Conservation (phyloP, 176 grass and related monocot species). For the Cenchrus americanus region DNA sequence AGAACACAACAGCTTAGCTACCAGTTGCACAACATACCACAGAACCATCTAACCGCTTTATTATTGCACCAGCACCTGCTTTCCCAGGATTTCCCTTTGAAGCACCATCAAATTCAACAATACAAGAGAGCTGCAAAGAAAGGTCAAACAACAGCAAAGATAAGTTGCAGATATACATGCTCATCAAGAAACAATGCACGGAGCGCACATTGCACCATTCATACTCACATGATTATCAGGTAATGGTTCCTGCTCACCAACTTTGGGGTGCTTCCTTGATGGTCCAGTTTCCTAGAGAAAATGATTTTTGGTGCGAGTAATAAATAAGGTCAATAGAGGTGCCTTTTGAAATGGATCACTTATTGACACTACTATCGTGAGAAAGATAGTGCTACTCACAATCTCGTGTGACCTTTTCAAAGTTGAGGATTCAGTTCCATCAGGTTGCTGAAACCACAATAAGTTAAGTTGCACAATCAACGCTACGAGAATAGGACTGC, state of each 20-base stretch:
- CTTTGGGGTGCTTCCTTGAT: slow-evolving; percentile 49
- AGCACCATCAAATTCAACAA: slow-evolving; percentile 92
- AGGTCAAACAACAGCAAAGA: slow-evolving; percentile 11
- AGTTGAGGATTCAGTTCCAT: slow-evolving; percentile 55
- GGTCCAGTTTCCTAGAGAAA: slow-evolving; percentile 49
- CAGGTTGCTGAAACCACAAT: slow-evolving; percentile 68
- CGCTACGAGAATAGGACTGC: background rate
- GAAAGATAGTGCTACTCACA: slow-evolving; percentile 47
- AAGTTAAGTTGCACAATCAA: background rate
- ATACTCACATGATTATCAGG: slow-evolving; percentile 60
- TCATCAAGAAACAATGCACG: background rate
- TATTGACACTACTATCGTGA: background rate
- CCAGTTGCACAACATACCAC: slow-evolving; percentile 56
- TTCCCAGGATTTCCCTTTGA: slow-evolving; percentile 95
- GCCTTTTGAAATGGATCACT: slow-evolving; percentile 13
- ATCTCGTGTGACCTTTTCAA: slow-evolving; percentile 50
- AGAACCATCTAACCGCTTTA: slow-evolving; percentile 68
- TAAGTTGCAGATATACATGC: slow-evolving; percentile 18
- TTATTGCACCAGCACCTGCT: slow-evolving; percentile 77
- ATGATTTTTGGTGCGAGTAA: slow-evolving; percentile 26
- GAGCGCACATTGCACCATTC: slow-evolving; percentile 10
- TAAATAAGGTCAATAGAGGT: slow-evolving; percentile 10
- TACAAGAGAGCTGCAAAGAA: slow-evolving; percentile 70
- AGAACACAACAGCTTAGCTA: slow-evolving; percentile 20
- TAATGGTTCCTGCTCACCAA: slow-evolving; percentile 32